A percentile compares a stretch with the other conserved stretches of the same genome.
These are phyloP conservation scores for Cordyceps pruinosa DNA, from an alignment of 2,329 filamentous ascomycete species.

Conservation along the genomic window DNA sequence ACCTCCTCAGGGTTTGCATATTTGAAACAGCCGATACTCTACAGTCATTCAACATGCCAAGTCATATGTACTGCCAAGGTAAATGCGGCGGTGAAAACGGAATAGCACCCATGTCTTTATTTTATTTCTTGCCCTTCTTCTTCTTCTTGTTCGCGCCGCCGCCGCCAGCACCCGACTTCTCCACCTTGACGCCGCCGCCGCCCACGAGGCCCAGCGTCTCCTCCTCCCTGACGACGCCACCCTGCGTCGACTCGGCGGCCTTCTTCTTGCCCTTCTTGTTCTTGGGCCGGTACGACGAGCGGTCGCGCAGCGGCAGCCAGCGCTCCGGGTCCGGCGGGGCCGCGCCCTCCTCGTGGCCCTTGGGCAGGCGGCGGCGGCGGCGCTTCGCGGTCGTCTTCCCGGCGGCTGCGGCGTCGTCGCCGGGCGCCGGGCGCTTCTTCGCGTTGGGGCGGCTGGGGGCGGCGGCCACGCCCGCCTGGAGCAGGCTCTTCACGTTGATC, in stretches of 20 bases:
- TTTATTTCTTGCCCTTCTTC: slow-evolving; percentile 47
- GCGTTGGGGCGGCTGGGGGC: slow-evolving; percentile 31
- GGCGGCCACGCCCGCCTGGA: slow-evolving; percentile 55
- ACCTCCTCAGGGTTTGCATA: neutral
- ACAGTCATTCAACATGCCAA: neutral
- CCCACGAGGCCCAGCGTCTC: slow-evolving; percentile 58
- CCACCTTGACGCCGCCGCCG: slow-evolving; percentile 58
- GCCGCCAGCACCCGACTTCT: slow-evolving; percentile 40
- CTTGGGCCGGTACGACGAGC: slow-evolving; percentile 83
- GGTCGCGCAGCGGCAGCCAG: slow-evolving; percentile 85
- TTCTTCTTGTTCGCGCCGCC: slow-evolving; percentile 44
- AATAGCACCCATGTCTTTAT: neutral
- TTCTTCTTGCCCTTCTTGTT: slow-evolving; percentile 88
- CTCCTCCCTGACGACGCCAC: slow-evolving; percentile 71
- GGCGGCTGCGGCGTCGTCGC: slow-evolving; percentile 24
- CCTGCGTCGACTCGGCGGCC: slow-evolving; percentile 72
- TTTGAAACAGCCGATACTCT: neutral
- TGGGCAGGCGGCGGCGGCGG: slow-evolving; percentile 58
- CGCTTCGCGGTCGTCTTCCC: slow-evolving; percentile 47
- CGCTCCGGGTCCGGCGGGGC: slow-evolving; percentile 79
- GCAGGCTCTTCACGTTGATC: slow-evolving; percentile 55
- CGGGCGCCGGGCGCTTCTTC: slow-evolving; percentile 44
- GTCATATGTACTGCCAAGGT: neutral
- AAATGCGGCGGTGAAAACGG: neutral
- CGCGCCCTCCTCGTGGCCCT: slow-evolving; percentile 69